phyloP scores from a whole-genome alignment of 768 basidiomycete species.

The Leucocoprinus leucothites region DNA sequence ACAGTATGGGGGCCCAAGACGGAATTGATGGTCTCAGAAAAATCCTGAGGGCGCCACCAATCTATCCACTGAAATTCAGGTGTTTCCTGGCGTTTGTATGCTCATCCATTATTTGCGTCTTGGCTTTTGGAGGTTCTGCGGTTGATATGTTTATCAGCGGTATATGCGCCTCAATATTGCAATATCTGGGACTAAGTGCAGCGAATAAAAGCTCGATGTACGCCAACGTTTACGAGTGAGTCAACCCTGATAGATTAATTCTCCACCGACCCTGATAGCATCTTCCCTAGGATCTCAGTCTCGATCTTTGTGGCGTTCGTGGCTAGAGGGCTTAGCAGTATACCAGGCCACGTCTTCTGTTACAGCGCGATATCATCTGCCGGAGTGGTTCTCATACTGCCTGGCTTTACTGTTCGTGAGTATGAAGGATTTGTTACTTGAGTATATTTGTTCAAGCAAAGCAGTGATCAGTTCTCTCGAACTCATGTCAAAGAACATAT shows the following conservation, averaged over 20 bases:
- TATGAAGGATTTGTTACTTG: conserved; percentile 12
- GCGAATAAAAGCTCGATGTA: conserved; percentile 87
- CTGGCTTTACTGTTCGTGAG: conserved; percentile 81
- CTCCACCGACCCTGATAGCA: not conserved
- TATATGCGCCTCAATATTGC: conserved; percentile 61
- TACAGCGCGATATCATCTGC: conserved; percentile 89
- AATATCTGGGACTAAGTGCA: conserved; percentile 78
- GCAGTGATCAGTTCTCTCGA: conserved; percentile 77
- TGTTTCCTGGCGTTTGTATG: conserved; percentile 75
- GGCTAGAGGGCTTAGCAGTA: conserved; percentile 73
- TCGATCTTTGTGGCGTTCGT: conserved; percentile 83
- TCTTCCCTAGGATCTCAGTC: conserved; percentile 63
- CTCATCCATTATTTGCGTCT: conserved; percentile 77
- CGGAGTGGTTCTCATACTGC: conserved; percentile 87
- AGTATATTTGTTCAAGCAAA: not conserved
- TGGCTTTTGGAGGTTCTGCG: conserved; percentile 78
- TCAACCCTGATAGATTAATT: conserved; percentile 10
- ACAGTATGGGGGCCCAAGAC: conserved; percentile 69
- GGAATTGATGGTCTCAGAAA: conserved; percentile 67
- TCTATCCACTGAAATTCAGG: conserved; percentile 65
- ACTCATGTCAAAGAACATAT: conserved; percentile 75
- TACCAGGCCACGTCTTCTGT: conserved; percentile 76
- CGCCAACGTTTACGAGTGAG: conserved; percentile 95
- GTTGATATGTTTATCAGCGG: conserved; percentile 85
- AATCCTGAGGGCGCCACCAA: conserved; percentile 59